Percentiles rank a stretch among this genome's conserved stretches.
phyloP scores from a whole-genome alignment of 495 filamentous ascomycete species.

The Aspergillus egyptiacus region DNA sequence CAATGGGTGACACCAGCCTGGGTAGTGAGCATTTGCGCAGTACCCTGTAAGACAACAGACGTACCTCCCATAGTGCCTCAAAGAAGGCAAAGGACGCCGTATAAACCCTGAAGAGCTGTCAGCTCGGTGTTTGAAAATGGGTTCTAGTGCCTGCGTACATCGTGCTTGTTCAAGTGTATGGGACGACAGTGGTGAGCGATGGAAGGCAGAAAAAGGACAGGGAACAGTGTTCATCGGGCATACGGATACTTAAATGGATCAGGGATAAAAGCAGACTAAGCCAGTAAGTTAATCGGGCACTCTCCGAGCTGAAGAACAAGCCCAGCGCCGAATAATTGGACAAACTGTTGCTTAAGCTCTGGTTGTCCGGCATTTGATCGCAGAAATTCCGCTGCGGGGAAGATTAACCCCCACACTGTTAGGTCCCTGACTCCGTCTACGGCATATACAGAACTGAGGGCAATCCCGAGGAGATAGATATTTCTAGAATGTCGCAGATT shows the following conservation, averaged over 20 bases:
- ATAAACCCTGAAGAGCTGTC: conserved; percentile 39
- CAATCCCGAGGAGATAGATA: neutral
- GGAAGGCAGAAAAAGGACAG: no score
- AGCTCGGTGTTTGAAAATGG: neutral
- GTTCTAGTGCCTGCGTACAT: neutral
- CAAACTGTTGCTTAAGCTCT: neutral
- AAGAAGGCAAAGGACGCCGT: conserved; percentile 87
- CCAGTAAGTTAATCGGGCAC: conserved; percentile 5
- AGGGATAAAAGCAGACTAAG: no score
- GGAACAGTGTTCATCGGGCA: no score
- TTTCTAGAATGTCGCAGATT: neutral
- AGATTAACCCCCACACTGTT: neutral
- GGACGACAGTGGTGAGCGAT: no score
- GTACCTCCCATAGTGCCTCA: conserved; percentile 79
- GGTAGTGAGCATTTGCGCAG: neutral
- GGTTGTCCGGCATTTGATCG: neutral
- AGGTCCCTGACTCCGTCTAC: no score
- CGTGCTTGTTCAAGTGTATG: neutral
- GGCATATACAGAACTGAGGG: no score
- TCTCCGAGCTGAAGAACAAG: conserved; percentile 2
- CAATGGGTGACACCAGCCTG: conserved; percentile 81
- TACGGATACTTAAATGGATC: no score
- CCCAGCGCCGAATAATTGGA: neutral
- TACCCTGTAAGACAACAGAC: neutral
- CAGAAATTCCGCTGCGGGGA: conserved; percentile 7